Evolutionary conservation across 225 moss, liverwort and hornwort species (phyloP).

Genomic region (Bryoerythrophyllum caledonicum): DNA sequence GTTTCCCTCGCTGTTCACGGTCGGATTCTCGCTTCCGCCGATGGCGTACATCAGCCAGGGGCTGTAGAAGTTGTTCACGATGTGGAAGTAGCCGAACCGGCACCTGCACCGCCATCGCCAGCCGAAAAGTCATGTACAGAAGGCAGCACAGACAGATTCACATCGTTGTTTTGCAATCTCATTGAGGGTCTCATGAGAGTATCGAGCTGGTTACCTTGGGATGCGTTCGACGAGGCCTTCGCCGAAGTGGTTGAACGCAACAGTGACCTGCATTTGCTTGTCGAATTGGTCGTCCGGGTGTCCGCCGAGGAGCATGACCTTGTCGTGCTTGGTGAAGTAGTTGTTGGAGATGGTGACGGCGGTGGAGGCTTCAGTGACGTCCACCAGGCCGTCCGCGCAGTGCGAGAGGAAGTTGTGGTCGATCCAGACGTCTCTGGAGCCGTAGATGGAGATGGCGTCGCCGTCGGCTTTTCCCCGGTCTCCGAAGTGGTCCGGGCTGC

Average conservation of each 20-base stretch:
- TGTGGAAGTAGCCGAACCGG: constrained; percentile 75
- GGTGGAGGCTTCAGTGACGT: constrained; percentile 51
- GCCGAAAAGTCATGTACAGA: not conserved
- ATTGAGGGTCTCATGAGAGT: no score
- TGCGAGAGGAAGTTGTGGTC: constrained; percentile 52
- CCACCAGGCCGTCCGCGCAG: constrained; percentile 47
- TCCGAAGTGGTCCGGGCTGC: constrained; percentile 41
- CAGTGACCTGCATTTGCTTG: constrained; percentile 48
- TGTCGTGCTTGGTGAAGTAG: constrained; percentile 61
- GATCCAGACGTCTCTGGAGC: constrained; percentile 50
- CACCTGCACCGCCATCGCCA: no score
- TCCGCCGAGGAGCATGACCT: constrained; percentile 58
- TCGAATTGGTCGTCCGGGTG: constrained; percentile 37
- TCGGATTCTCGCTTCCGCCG: constrained; percentile 78
- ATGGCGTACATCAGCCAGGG: constrained; percentile 79
- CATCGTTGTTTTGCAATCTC: no score
- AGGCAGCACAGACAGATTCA: no score
- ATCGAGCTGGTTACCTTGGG: constrained; percentile 34
- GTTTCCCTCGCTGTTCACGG: constrained; percentile 79
- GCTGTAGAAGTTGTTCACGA: constrained; percentile 79
- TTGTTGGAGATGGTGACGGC: constrained; percentile 56
- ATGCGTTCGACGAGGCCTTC: constrained; percentile 52
- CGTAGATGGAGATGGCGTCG: constrained; percentile 46
- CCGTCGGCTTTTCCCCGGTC: constrained; percentile 51
- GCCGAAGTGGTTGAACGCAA: constrained; percentile 63